Base-by-base conservation (phyloP, 768 basidiomycete species). In the Phanerochaete sordida region DNA sequence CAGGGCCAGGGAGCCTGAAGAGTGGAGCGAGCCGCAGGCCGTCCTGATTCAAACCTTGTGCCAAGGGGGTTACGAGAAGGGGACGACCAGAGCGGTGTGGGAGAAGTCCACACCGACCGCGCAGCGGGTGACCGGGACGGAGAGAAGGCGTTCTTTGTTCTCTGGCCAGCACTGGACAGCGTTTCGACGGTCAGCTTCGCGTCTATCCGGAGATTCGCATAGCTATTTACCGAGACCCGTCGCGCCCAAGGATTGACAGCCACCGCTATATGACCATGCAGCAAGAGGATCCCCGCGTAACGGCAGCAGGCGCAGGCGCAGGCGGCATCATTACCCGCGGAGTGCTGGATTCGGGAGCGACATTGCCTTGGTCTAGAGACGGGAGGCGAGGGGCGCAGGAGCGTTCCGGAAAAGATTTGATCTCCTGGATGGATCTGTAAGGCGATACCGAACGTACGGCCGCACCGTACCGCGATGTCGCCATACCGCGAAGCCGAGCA, bases 41-140 rank as follows among this genome's bases (percentile, higher is more conserved):
- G 53, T 35, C 53, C 30, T 62, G 61, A 62, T 58, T 50, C 27
- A 45, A 62, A 58, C 61, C 57, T 62, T 62, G 11, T 54, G 53
- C 53, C 53, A 58, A 55, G 30, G 44, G 48, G 30, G 33, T 21
- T 33, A 31, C 28, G 23, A 55, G 45, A 39, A 7, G 47, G 30
- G 45, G 33, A 21, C 39, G 21, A 50, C 26, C 59, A 46, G 59
- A 19, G n/a, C 19, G 26, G 46, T 31, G 43, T 53, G 28, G 43
- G 56, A 46, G 46, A 33, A 57, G 28, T 12, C 56, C 19, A 56
- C 54, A 61, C 48, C 56, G 33, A 47, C 59, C 44, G 31, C 13
- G 27, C 35, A 50, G 54, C 59, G 59, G 59, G 27, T 3, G 16
- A 46, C 33, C 59, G 59, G 59, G 47, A 56, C 59, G 59, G 37